Evolutionary conservation across 73 alveolate genomes (phyloP).

Genomic region (Tetrahymena thermophila): DNA sequence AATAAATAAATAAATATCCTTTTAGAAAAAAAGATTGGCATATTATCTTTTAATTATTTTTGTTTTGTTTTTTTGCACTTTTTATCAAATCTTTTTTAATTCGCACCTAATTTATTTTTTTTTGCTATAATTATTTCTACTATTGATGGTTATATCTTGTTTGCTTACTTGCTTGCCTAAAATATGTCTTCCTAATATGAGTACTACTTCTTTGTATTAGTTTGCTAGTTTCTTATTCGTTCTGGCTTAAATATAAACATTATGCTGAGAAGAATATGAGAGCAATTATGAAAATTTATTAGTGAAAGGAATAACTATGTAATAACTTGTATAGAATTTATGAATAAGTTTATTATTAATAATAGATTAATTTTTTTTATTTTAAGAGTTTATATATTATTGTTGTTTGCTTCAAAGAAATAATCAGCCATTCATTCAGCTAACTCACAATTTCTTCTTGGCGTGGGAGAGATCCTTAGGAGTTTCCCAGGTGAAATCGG

Average conservation of each 20-base stretch:
- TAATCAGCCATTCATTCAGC: neutral
- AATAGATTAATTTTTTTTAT: neutral
- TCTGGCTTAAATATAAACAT: neutral
- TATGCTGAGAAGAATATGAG: neutral
- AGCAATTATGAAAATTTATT: neutral
- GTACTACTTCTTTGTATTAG: neutral
- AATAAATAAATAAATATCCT: neutral
- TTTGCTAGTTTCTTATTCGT: neutral
- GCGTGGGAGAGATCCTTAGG: constrained; percentile 32
- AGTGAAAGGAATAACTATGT: neutral
- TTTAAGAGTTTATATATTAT: neutral
- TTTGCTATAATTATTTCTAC: neutral
- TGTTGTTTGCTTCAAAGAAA: neutral
- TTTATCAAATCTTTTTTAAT: neutral
- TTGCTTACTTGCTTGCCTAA: neutral
- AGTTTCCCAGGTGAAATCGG: constrained; percentile 70
- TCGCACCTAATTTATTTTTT: neutral
- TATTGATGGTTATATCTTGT: neutral
- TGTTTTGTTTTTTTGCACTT: neutral
- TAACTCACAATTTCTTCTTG: neutral
- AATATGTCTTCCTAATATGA: neutral
- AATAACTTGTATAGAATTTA: neutral
- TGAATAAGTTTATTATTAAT: neutral
- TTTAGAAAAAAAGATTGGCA: neutral
- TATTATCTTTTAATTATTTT: neutral